Evolutionary conservation across 2,329 filamentous ascomycete species (phyloP).

Genomic region (Rhinocladiella mackenziei): DNA sequence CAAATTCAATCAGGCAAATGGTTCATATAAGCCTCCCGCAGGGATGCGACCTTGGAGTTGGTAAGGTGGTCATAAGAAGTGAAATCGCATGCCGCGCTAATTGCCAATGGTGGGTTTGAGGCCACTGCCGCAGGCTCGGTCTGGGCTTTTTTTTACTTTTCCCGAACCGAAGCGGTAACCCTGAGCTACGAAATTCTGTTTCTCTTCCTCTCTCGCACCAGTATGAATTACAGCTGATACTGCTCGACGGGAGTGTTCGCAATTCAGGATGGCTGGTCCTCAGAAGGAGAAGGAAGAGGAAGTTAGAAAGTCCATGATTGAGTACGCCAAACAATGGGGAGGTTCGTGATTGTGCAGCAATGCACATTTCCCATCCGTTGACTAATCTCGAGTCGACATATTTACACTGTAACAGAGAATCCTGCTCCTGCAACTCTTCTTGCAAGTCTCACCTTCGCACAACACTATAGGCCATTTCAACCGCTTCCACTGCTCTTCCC

Average conservation of each 20-base stretch:
- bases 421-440: conserved; percentile 62
- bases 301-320: conserved; percentile 24
- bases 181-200: no score
- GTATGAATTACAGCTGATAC: not conserved
- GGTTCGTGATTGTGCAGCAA: conserved; percentile 19
- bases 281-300: conserved; percentile 18
- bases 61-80: conserved; percentile 21
- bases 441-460: conserved; percentile 62
- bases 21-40: no score
- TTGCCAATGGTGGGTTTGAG: no score
- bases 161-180: no score
- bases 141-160: no score
- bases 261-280: conserved; percentile 19
- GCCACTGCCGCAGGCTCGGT: no score
- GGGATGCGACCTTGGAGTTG: not conserved
- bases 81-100: conserved; percentile 11
- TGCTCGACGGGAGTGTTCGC: no score
- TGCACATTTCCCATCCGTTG: conserved; percentile 16
- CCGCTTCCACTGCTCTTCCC: conserved; percentile 64
- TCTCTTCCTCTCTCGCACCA: no score
- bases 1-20: not conserved
- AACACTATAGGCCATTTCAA: conserved; percentile 64
- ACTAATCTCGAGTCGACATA: conserved; percentile 23
- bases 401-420: conserved; percentile 48
- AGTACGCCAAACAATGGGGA: conserved; percentile 30